phyloP scores from a whole-genome alignment of 441 rosid species.

The Erodium trifolium region DNA sequence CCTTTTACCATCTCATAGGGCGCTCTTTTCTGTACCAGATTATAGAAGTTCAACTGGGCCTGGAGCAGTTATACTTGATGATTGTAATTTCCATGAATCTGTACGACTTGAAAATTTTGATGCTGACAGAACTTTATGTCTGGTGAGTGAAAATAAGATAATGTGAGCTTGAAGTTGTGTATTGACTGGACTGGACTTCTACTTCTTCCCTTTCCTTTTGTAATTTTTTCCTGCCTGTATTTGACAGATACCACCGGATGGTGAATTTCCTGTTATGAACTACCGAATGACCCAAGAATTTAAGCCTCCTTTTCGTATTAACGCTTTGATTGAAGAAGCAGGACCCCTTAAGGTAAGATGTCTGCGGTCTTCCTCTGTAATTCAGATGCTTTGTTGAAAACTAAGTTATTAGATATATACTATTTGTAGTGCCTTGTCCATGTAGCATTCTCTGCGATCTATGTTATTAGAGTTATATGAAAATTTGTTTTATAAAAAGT shows the following conservation, averaged over 20 bases:
- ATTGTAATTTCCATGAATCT: slow-evolving; percentile 98
- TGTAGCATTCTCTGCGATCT: neutral
- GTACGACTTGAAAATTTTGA: slow-evolving; percentile 94
- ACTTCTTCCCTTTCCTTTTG: neutral
- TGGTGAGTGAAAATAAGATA: slow-evolving; percentile 50
- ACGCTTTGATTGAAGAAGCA: slow-evolving; percentile 90
- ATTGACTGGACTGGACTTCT: slow-evolving; percentile 7
- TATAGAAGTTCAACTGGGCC: slow-evolving; percentile 80
- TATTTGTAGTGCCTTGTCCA: neutral
- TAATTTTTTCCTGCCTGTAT: slow-evolving; percentile 13
- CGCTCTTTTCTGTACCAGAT: slow-evolving; percentile 40
- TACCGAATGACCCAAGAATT: slow-evolving; percentile 99
- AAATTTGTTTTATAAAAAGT: slow-evolving; percentile 1
- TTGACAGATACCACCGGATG: slow-evolving; percentile 91
- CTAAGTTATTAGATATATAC: neutral
- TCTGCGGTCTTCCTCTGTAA: slow-evolving; percentile 10
- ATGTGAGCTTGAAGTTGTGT: slow-evolving; percentile 9
- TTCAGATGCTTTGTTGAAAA: neutral
- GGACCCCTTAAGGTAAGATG: slow-evolving; percentile 66
- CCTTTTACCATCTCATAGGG: slow-evolving; percentile 9
- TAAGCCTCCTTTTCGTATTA: slow-evolving; percentile 93
- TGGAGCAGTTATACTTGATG: slow-evolving; percentile 84
- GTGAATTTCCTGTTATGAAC: slow-evolving; percentile 99
- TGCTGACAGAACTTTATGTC: slow-evolving; percentile 70
- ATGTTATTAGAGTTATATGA: neutral